Conservation (phyloP, 2,329 filamentous ascomycete species). For the Ophiostoma novo-ulmi region DNA sequence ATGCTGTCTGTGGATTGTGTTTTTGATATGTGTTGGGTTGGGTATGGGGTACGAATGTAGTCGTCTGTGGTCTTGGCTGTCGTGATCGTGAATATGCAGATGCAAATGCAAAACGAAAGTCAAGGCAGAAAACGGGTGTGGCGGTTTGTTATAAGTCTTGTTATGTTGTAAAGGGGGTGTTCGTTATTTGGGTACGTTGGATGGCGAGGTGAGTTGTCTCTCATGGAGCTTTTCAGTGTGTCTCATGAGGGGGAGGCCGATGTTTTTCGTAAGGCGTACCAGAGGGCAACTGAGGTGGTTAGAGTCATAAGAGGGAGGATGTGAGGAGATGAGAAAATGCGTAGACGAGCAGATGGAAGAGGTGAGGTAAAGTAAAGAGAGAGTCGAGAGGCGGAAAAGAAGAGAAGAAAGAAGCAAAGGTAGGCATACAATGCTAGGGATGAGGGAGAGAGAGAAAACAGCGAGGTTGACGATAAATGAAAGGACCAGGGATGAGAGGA, state of each 20-base stretch:
- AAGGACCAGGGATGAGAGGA: not conserved
- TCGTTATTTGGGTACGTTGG: constrained; percentile 5
- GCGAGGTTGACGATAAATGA: constrained; percentile 8
- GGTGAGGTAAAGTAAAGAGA: not conserved
- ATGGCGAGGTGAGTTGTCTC: constrained; percentile 8
- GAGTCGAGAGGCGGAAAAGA: not conserved
- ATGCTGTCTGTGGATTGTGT: not conserved
- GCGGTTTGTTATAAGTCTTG: not conserved
- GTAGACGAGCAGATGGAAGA: not conserved
- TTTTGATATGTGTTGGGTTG: not conserved
- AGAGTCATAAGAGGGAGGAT: not conserved
- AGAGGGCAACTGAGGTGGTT: constrained; percentile 8
- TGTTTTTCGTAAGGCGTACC: constrained; percentile 3
- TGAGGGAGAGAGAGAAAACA: not conserved
- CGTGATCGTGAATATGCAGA: constrained; percentile 12
- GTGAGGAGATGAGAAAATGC: not conserved
- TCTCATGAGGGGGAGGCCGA: not conserved
- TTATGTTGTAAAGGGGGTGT: not conserved
- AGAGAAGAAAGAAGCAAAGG: not conserved
- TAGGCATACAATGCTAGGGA: not conserved
- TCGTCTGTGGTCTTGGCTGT: not conserved
- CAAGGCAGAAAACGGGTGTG: constrained; percentile 10
- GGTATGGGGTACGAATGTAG: not conserved
- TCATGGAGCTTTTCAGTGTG: constrained; percentile 14
- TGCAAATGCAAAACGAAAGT: not conserved